Evolutionary conservation across 306 rosid species (phyloP), one percentile per base, ranked within the genome.

Genomic region (Elaeagnus macrophylla): DNA sequence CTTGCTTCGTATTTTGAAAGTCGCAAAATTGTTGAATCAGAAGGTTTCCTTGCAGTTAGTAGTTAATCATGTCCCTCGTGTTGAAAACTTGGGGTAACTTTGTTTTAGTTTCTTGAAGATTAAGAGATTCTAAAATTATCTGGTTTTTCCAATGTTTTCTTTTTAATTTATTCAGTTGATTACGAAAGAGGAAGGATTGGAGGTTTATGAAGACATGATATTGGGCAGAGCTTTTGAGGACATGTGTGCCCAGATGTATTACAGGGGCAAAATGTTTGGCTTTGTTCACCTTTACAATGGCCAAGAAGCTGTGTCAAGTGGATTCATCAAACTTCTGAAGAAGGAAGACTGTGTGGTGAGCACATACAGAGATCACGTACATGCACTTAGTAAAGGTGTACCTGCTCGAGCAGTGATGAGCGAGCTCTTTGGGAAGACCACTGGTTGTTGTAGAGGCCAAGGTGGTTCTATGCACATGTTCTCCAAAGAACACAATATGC

Each of bases 391-490:
- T 69, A 93, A 93, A 79, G 99, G 99, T 41, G 99, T 87, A 36
- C 75, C 99, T 7, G 79, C 99, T 47, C 85, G 95, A 8, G 81
- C 67, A 6, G 99, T 87, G 67, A 93, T 93, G 99, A 93, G 99
- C 51, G 99, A 93, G 74, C 96, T 93, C 41, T 93, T 84, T n/a
- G 99, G 99, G 42, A 93, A 84, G 85, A 79, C 93, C 10, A 87
- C 99, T 0, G 99, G 99, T 9, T 82, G 93, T 59, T 93, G 99
- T 84, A 84, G 96, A 1, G 99, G 99, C 57, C 99, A 93, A 68
- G 99, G 99, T 6, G 99, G 99, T 74, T 93, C 99, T 0, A 93
- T 93, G 99, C 99, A 93, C 65, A 93, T 93, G 99, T 93, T 93
- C 83, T 93, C 99, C 0, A 93, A 82, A 68, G 96, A 81, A 70